Evolutionary conservation across 148 eudicot genomes (phyloP).

Genomic region (Persicaria maculosa): DNA sequence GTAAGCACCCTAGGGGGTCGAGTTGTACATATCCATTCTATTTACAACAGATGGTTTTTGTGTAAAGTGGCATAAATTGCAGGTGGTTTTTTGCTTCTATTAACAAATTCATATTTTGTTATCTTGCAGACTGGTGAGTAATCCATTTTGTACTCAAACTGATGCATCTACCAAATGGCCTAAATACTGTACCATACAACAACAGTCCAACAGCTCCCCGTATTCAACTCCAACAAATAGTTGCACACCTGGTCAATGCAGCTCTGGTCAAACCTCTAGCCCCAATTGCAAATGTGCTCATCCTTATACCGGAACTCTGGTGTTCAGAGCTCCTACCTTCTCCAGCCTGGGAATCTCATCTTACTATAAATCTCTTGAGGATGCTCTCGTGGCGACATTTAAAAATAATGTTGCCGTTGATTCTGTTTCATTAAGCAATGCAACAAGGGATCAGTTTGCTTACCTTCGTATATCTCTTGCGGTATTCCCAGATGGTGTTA

Average conservation of each 20-base stretch:
- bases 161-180: background rate
- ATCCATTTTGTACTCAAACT: conserved; percentile 37
- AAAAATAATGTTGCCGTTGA: conserved; percentile 46
- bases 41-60: background rate
- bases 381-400: conserved; percentile 22
- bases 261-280: conserved; percentile 40
- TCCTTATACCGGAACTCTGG: conserved; percentile 58
- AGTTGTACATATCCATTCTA: too few species aligned
- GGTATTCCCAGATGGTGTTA: conserved; percentile 50
- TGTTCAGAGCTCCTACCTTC: conserved; percentile 59
- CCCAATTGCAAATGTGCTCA: conserved; percentile 68
- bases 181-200: conserved; percentile 28
- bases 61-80: background rate
- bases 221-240: conserved; percentile 37
- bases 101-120: background rate
- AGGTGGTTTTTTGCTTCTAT: background rate
- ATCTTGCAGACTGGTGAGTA: conserved; percentile 47
- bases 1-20: too few species aligned
- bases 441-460: conserved; percentile 21
- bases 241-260: conserved; percentile 37
- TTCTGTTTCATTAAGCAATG: conserved; percentile 51
- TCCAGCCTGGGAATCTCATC: conserved; percentile 30
- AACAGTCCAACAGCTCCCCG: conserved; percentile 18
- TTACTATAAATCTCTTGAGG: conserved; percentile 28
- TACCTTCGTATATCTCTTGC: conserved; percentile 38